Evolutionary conservation across 2,329 filamentous ascomycete species (phyloP).

Genomic region (Aspergillus proliferans): DNA sequence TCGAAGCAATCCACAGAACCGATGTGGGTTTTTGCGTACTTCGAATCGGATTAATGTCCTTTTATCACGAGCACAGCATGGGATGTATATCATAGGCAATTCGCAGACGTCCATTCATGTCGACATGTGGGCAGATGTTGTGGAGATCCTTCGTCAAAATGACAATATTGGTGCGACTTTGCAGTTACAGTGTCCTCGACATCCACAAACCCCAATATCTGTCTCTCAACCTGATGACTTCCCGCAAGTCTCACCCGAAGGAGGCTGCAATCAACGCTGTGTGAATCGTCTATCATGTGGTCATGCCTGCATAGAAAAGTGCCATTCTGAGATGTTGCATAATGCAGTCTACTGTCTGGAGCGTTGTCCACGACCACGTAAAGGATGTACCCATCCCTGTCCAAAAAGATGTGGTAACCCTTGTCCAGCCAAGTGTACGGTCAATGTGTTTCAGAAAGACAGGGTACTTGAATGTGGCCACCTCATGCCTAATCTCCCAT

Average conservation of each 20-base stretch:
- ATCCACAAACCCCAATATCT: constrained; percentile 47
- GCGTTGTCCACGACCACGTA: too few relatives aligned
- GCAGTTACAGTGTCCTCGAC: constrained; percentile 57
- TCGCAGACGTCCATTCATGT: constrained; percentile 51
- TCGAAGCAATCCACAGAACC: constrained; percentile 56
- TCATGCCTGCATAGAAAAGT: too few relatives aligned
- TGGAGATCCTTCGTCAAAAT: constrained; percentile 44
- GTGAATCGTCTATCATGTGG: too few relatives aligned
- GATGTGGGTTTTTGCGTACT: constrained; percentile 60
- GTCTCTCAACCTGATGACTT: constrained; percentile 56
- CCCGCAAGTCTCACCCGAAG: constrained; percentile 35
- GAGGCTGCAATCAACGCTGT: too few relatives aligned
- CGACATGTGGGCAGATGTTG: constrained; percentile 58
- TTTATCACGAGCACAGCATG: constrained; percentile 60
- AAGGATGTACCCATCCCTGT: too few relatives aligned
- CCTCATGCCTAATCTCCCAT: constrained; percentile 22
- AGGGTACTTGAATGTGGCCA: constrained; percentile 24
- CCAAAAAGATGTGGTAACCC: too few relatives aligned
- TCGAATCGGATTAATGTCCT: constrained; percentile 65
- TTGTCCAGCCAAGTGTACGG: too few relatives aligned
- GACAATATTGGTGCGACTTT: constrained; percentile 48
- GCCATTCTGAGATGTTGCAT: too few relatives aligned
- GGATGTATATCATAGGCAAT: constrained; percentile 68
- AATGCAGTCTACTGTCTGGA: too few relatives aligned
- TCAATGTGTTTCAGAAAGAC: too few relatives aligned